phyloP scores from a whole-genome alignment of 78 protist species.

The Trichosphaerium sp. region DNA sequence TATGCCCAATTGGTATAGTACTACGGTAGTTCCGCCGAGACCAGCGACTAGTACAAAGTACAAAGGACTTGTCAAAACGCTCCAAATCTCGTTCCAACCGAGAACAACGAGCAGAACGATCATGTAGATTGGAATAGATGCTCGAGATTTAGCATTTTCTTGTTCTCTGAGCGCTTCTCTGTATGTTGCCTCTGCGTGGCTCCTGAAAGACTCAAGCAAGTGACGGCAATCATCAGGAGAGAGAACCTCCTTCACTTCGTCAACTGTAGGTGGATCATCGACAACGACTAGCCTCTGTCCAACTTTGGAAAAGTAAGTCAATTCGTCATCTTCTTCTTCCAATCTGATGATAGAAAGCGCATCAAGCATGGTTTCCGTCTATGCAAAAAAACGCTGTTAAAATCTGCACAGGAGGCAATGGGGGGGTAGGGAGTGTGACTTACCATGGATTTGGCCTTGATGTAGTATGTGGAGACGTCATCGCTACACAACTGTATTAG shows the following conservation, averaged over 20 bases:
- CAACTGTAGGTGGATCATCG: too few species aligned
- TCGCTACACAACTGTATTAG: too few species aligned
- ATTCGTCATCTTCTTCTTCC: conserved; percentile 17
- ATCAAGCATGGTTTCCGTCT: too few species aligned
- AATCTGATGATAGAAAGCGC: conserved; percentile 20
- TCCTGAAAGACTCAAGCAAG: neutral
- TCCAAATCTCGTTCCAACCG: conserved; percentile 52
- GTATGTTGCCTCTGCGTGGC: neutral
- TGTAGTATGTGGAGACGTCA: too few species aligned
- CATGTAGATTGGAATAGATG: conserved; percentile 15
- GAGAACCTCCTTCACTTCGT: too few species aligned
- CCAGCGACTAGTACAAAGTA: conserved; percentile 18
- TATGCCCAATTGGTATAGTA: conserved; percentile 15
- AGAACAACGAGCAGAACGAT: conserved; percentile 27
- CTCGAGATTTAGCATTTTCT: neutral
- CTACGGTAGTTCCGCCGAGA: conserved; percentile 17
- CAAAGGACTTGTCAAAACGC: conserved; percentile 27
- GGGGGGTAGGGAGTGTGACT: too few species aligned
- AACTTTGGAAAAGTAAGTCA: conserved; percentile 11
- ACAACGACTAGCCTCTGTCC: too few species aligned
- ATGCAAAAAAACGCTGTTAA: too few species aligned
- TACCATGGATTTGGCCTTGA: too few species aligned
- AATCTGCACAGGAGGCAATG: too few species aligned
- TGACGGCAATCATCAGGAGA: neutral
- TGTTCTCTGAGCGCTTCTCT: neutral